Evolutionary conservation across 768 basidiomycete species (phyloP), one percentile per base, ranked within the genome.

Genomic region (Termitomyces sp.): DNA sequence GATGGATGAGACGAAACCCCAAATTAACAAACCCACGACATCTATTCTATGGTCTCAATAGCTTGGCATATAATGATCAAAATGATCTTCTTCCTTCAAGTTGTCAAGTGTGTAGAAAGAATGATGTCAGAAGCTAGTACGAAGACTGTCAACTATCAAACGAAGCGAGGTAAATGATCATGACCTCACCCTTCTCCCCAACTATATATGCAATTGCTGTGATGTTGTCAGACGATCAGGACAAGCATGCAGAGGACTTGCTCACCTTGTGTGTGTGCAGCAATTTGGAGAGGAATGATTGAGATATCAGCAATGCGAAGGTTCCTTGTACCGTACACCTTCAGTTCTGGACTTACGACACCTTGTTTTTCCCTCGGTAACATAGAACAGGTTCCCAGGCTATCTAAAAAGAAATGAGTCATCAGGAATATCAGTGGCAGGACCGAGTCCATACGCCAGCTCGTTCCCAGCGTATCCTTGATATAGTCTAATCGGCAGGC

Each of bases 271-370:
- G 79, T 68, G 60, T 82, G 81, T 3, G 76, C 73, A 6, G 73
- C 73, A 52, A 83, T 68, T 46, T 81, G 82, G 52, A 83, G 65
- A 2, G 83, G 82, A 7, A 82, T 65, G 51, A 84, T 70, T 4
- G 81, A 82, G n/a, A 83, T 54, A 62, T 83, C 82, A 10, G 73
- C 80, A 5, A 85, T 75, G 7, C 84, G 76, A n/a, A 85, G 54
- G 59, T 84, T 84, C 47, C 65, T 72, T 3, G 83, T 83, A 1
- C 82, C 83, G 60, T 85, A 84, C 0, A 85, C 83, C 70, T 78
- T 80, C 5, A 82, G 66, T 16, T 71, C 51, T 20, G 74, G 66
- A 55, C 82, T 76, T 3, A 85, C 83, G 5, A 85, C 82, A 26
- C 83, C 82, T 18, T 70, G 69, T 50, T 77, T 76, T 28, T 78